A percentile compares a stretch with the other conserved stretches of the same genome.
Evolutionary conservation across 805 yeast species (phyloP).

Genomic region (Hanseniaspora hatyaiensis): DNA sequence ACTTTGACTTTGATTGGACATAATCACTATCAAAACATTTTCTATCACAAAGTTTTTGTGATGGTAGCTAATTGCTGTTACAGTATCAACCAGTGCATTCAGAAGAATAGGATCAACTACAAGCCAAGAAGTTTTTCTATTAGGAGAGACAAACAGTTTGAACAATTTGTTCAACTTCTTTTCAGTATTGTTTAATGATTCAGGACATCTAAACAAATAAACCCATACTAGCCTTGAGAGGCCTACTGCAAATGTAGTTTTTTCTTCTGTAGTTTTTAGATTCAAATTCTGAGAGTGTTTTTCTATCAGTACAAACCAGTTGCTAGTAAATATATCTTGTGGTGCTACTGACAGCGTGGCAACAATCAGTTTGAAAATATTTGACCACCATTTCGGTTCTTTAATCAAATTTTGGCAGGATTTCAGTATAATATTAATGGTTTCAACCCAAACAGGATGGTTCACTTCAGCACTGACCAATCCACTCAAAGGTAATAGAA

Average conservation of each 20-base stretch:
- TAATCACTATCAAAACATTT: constrained; percentile 58
- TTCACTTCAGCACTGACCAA: constrained; percentile 85
- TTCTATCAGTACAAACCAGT: constrained; percentile 66
- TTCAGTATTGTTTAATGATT: constrained; percentile 76
- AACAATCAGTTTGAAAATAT: constrained; percentile 54
- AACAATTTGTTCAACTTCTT: constrained; percentile 61
- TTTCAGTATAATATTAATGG: constrained; percentile 50
- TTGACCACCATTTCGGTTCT: constrained; percentile 49
- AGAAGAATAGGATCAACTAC: constrained; percentile 50
- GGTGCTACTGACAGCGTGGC: constrained; percentile 74
- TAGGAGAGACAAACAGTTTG: constrained; percentile 42
- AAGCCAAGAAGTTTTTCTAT: constrained; percentile 66
- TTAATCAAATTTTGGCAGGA: constrained; percentile 37
- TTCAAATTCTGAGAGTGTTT: constrained; percentile 48
- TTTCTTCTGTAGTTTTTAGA: constrained; percentile 44
- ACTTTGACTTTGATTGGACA: constrained; percentile 24
- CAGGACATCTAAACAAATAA: constrained; percentile 72
- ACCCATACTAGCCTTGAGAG: constrained; percentile 79
- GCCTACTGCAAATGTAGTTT: constrained; percentile 50
- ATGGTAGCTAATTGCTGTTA: constrained; percentile 68
- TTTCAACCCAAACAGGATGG: constrained; percentile 89
- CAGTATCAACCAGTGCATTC: constrained; percentile 55
- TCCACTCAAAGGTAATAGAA: constrained; percentile 73
- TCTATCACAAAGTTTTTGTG: constrained; percentile 73
- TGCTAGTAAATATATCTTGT: constrained; percentile 52